Evolutionary conservation across 1,284 basidiomycete species (phyloP).

Genomic region (Rhodotorula sp.): DNA sequence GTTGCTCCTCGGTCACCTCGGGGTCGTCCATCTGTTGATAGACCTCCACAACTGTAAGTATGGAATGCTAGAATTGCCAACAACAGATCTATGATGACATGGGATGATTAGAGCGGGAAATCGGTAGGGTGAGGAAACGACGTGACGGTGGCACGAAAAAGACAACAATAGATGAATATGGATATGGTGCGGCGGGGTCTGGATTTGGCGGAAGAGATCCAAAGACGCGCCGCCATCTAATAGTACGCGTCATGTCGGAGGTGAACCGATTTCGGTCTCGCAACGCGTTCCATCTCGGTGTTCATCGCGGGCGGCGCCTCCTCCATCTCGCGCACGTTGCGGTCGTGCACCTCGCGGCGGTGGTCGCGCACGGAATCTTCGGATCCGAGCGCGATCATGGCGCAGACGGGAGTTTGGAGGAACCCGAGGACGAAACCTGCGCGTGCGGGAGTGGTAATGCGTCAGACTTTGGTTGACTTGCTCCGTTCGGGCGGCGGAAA

Average conservation of each 20-base stretch:
- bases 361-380: slow-evolving; percentile 38
- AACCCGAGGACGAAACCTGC: slow-evolving; percentile 35
- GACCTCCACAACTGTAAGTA: neutral
- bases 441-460: neutral
- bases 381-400: slow-evolving; percentile 37
- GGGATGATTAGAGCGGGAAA: too few relatives aligned
- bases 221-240: neutral
- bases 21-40: too few relatives aligned
- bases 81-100: neutral
- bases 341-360: slow-evolving; percentile 30
- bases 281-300: slow-evolving; percentile 29
- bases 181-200: neutral
- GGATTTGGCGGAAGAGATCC: neutral
- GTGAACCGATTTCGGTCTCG: slow-evolving; percentile 8
- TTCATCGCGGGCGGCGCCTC: slow-evolving; percentile 22
- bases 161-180: neutral
- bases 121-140: too few relatives aligned
- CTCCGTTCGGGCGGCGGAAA: neutral
- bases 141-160: neutral
- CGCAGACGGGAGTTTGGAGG: slow-evolving; percentile 32
- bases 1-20: neutral
- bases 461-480: neutral
- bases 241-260: neutral
- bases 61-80: neutral
- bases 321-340: slow-evolving; percentile 30